A percentile compares a stretch with the other conserved stretches of the same genome.
Conservation (phyloP, 345 rosid genomes). For the Melaleuca alternifolia region DNA sequence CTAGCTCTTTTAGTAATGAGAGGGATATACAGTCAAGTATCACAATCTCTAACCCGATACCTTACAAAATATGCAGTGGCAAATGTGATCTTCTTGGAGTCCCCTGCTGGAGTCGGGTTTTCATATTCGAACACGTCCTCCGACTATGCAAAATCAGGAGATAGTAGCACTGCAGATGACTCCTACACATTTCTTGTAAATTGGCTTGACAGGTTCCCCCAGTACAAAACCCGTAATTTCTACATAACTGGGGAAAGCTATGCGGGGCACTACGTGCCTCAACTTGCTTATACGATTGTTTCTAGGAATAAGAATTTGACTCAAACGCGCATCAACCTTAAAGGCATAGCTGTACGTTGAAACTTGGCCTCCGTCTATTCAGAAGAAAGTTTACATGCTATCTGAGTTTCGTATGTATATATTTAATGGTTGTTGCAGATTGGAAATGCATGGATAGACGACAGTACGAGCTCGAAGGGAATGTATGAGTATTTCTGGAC, state of each 20-base stretch:
- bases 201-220: slow-evolving; percentile 34
- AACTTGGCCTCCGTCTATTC: not conserved
- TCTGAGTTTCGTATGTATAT: not conserved
- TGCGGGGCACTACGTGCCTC: slow-evolving; percentile 44
- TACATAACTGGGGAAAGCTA: slow-evolving; percentile 35
- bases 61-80: slow-evolving; percentile 13
- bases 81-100: slow-evolving; percentile 39
- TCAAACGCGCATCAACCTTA: slow-evolving; percentile 26
- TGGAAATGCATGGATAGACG: slow-evolving; percentile 44
- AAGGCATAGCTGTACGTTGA: slow-evolving; percentile 41
- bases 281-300: slow-evolving; percentile 28
- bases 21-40: not conserved
- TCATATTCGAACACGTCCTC: slow-evolving; percentile 40
- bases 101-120: slow-evolving; percentile 42
- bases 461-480: slow-evolving; percentile 5
- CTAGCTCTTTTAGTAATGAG: not conserved
- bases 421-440: slow-evolving; percentile 13
- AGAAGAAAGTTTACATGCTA: not conserved
- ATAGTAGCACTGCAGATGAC: slow-evolving; percentile 34
- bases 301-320: slow-evolving; percentile 11
- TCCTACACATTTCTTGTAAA: slow-evolving; percentile 30
- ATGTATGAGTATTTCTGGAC: slow-evolving; percentile 31
- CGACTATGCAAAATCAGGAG: slow-evolving; percentile 21
- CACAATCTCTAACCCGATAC: not conserved
- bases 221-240: slow-evolving; percentile 23